phyloP scores from a whole-genome alignment of 2,329 filamentous ascomycete species.

The Arachnomyces sp. region DNA sequence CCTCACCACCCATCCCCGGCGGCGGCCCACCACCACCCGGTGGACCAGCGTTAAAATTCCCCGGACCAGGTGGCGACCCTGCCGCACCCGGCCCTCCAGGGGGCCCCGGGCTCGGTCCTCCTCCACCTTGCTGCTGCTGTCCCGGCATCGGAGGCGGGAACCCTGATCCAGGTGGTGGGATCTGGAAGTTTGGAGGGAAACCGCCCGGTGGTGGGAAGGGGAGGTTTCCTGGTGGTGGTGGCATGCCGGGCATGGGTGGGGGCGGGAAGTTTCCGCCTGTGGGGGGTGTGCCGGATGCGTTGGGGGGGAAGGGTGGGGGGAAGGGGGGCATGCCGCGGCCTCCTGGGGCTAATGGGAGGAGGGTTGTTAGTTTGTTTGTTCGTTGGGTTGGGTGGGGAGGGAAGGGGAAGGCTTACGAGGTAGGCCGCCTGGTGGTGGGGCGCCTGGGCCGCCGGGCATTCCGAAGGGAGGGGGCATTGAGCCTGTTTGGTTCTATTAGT shows the following conservation, averaged over 20 bases:
- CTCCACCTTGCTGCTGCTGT: constrained; percentile 16
- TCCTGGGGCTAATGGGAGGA: constrained; percentile 40
- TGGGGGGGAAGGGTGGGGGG: constrained; percentile 43
- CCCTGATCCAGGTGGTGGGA: constrained; percentile 29
- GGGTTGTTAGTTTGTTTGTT: constrained; percentile 9
- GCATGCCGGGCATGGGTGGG: constrained; percentile 30
- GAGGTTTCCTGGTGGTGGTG: constrained; percentile 33
- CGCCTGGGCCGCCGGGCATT: constrained; percentile 36
- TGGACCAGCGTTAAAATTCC: constrained; percentile 21
- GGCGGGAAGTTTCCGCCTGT: constrained; percentile 28
- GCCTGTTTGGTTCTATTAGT: constrained; percentile 20
- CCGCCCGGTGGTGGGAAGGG: constrained; percentile 32
- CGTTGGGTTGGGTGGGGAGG: not conserved
- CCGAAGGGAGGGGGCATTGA: constrained; percentile 51
- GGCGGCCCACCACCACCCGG: constrained; percentile 18
- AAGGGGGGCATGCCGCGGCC: constrained; percentile 43
- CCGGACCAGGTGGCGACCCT: constrained; percentile 18
- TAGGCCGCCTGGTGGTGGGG: constrained; percentile 27
- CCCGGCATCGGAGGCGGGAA: constrained; percentile 22
- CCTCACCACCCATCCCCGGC: constrained; percentile 12
- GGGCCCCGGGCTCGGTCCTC: constrained; percentile 21
- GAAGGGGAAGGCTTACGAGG: constrained; percentile 44
- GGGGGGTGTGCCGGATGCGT: constrained; percentile 27
- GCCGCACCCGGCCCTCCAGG: constrained; percentile 15
- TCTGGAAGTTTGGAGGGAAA: constrained; percentile 46